Evolutionary conservation across 1,284 basidiomycete species (phyloP), one percentile per base, ranked within the genome.

Genomic region (Filobasidium uniguttulatum): DNA sequence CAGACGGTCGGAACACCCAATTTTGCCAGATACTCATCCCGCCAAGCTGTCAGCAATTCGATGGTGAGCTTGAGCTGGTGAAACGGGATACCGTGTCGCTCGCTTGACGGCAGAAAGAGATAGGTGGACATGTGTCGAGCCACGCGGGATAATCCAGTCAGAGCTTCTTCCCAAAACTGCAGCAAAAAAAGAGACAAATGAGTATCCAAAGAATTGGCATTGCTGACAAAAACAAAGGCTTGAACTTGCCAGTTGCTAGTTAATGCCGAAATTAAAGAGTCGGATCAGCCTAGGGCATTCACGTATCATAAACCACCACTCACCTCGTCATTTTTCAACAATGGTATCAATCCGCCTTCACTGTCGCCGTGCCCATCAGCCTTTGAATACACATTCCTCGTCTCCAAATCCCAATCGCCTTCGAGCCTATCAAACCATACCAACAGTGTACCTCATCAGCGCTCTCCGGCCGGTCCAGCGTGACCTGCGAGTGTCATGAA

Each of bases 1-100:
- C 86, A 85, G 60, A 83, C 81, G 49, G 76, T 78, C 2, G 88
- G 88, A 23, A 91, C 84, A 15, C 88, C 87, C 19, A 91, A 83
- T 46, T 76, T 75, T 30, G 75, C 74, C 19, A 93, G 76, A 61
- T 83, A 82, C 33, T 79, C 72, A 23, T 81, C 79, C 48, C 82
- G 75, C 88, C 88, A 94, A 43, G 78, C 73, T 48, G 73, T 71
- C 25, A 87, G 74, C n/a, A 75, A 69, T 17, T 71, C 69, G 19
- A 80, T 77, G 58, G 86, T 76, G 3, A 68, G 71, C 46, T 72
- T 68, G 3, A 89, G 68, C 15, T 73, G 72, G 0, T 81, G 76
- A 38, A 82, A 70, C 9, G 82, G 77, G 49, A 94, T 77, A 8
- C 90, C 90, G 30, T 82, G 78, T 6, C 76, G 73, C 55, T 82